Evolutionary conservation across 164 flowering plant species (phyloP).

Genomic region (Tinospora cordifolia): DNA sequence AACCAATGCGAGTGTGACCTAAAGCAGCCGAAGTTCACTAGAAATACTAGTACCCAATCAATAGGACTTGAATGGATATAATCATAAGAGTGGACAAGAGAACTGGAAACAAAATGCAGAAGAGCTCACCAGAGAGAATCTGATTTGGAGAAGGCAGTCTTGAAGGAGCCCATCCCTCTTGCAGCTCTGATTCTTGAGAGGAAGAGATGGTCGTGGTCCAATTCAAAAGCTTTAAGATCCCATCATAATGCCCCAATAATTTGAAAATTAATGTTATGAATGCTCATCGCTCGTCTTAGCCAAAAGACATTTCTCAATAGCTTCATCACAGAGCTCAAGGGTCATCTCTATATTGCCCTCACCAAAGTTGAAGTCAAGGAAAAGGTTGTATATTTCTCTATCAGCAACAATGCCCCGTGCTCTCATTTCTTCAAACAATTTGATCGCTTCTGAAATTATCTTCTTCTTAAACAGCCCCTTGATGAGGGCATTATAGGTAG

Average conservation of each 20-base stretch:
- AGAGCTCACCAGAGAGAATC: slow-evolving; percentile 7
- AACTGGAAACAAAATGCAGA: slow-evolving; percentile 1
- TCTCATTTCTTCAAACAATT: slow-evolving; percentile 29
- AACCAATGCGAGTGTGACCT: not conserved
- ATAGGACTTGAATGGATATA: not conserved
- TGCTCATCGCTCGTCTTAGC: slow-evolving; percentile 12
- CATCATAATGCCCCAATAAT: slow-evolving; percentile 3
- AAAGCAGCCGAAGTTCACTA: not conserved
- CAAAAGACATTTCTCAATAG: slow-evolving; percentile 22
- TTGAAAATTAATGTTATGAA: not conserved
- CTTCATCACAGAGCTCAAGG: slow-evolving; percentile 34
- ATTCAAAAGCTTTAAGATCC: not conserved
- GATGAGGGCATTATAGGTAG: slow-evolving; percentile 31
- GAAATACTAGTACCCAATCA: not conserved
- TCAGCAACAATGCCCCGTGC: slow-evolving; percentile 19
- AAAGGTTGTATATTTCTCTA: slow-evolving; percentile 19
- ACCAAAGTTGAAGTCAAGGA: slow-evolving; percentile 25
- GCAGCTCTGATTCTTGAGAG: not conserved
- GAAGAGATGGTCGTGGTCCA: not conserved
- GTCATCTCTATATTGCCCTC: slow-evolving; percentile 23
- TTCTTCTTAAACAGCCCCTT: slow-evolving; percentile 26
- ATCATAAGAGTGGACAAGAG: not conserved
- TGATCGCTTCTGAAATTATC: slow-evolving; percentile 23
- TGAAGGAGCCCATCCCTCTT: not conserved
- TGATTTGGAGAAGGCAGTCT: not conserved